Evolutionary conservation across 179 eudicot genomes (phyloP).

Genomic region (Beta corolliflora): DNA sequence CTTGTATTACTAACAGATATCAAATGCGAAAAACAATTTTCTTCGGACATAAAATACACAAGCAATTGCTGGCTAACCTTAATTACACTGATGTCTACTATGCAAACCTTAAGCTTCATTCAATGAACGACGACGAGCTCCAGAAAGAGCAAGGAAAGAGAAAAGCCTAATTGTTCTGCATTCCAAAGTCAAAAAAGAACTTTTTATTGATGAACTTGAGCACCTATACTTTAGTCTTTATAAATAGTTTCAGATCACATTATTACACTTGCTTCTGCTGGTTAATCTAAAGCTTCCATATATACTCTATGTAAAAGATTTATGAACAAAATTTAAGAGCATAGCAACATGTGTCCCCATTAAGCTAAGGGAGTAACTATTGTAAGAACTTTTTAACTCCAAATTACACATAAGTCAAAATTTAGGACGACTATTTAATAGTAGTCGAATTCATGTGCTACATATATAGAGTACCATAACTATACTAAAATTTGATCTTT

Average conservation of each 20-base stretch:
- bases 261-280: conserved; percentile 7
- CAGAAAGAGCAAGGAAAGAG: too few species aligned
- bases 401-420: conserved; percentile 14
- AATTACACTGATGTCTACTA: too few species aligned
- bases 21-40: too few species aligned
- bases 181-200: conserved; percentile 10
- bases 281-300: conserved; percentile 7
- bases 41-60: too few species aligned
- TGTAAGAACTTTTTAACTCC: background rate
- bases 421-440: background rate
- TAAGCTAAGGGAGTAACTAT: background rate
- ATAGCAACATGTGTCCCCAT: conserved; percentile 16
- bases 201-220: conserved; percentile 15
- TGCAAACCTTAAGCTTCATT: too few species aligned
- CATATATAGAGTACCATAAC: too few species aligned
- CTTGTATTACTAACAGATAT: too few species aligned
- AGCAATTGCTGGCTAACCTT: too few species aligned
- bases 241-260: conserved; percentile 5
- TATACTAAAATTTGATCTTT: background rate
- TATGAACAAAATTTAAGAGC: background rate
- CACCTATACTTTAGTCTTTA: background rate
- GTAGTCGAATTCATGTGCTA: background rate
- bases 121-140: too few species aligned
- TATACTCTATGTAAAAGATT: background rate
- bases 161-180: background rate